A percentile compares a stretch with the other conserved stretches of the same genome.
phyloP scores from a whole-genome alignment of 164 flowering plant genomes.

The Saururus chinensis region DNA sequence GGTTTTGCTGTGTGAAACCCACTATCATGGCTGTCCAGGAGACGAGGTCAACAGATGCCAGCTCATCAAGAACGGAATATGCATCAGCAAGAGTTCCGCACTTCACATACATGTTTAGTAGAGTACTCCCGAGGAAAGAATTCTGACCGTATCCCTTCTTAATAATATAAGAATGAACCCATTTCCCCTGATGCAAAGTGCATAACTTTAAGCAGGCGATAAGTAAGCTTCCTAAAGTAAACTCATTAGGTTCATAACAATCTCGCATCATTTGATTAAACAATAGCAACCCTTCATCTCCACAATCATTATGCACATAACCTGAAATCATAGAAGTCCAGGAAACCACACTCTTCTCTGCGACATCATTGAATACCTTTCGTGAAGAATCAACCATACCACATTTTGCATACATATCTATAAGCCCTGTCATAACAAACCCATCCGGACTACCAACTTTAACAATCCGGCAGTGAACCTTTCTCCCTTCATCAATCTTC shows the following conservation, averaged over 20 bases:
- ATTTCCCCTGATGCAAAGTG: constrained; percentile 66
- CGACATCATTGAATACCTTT: constrained; percentile 33
- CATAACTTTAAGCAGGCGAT: constrained; percentile 53
- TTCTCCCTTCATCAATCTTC: constrained; percentile 38
- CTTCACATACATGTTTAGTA: constrained; percentile 66
- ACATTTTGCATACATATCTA: constrained; percentile 64
- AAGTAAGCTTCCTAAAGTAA: constrained; percentile 49
- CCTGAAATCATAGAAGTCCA: constrained; percentile 73
- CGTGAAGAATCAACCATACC: constrained; percentile 34
- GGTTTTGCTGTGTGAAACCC: constrained; percentile 52
- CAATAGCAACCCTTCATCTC: constrained; percentile 41
- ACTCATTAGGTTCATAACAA: constrained; percentile 38
- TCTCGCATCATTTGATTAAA: constrained; percentile 58
- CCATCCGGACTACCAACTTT: constrained; percentile 50
- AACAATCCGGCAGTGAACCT: constrained; percentile 43
- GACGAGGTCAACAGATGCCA: constrained; percentile 34
- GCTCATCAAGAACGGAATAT: constrained; percentile 36
- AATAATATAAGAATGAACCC: constrained; percentile 62
- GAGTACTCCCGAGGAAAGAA: constrained; percentile 27
- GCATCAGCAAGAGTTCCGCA: constrained; percentile 53
- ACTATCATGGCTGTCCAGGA: constrained; percentile 84
- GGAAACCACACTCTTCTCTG: constrained; percentile 46
- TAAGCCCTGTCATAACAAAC: constrained; percentile 49
- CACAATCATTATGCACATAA: constrained; percentile 51
- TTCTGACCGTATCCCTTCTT: constrained; percentile 37